A percentile compares a stretch with the other conserved stretches of the same genome.
phyloP scores from a whole-genome alignment of 441 rosid species.

The Aquilaria agallochum region DNA sequence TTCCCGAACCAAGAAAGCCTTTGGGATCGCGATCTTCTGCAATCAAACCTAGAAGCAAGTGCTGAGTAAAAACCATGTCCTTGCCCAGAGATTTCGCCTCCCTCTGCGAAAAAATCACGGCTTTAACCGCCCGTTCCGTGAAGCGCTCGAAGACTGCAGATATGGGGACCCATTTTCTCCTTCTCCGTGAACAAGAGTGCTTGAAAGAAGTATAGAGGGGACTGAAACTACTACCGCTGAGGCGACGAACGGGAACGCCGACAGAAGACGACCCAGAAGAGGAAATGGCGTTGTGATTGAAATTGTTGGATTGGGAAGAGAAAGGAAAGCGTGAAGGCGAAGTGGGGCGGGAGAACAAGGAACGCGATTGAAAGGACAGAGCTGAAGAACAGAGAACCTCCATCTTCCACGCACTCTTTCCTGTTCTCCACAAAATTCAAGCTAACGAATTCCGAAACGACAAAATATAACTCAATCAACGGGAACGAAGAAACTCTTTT shows the following conservation, averaged over 20 bases:
- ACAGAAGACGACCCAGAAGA: conserved; percentile 44
- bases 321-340: conserved; percentile 20
- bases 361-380: conserved; percentile 48
- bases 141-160: conserved; percentile 84
- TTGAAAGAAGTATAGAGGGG: conserved; percentile 11
- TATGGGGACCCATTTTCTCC: conserved; percentile 42
- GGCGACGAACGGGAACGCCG: conserved; percentile 34
- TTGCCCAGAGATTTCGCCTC: conserved; percentile 68
- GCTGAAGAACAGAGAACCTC: conserved; percentile 59
- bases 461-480: conserved; percentile 5
- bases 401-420: conserved; percentile 23
- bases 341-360: conserved; percentile 22
- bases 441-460: neutral
- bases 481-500: neutral
- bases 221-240: conserved; percentile 1
- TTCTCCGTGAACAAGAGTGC: conserved; percentile 24
- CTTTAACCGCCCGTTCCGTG: conserved; percentile 80
- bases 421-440: neutral
- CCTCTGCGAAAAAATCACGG: conserved; percentile 70
- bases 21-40: conserved; percentile 73
- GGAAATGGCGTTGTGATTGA: conserved; percentile 23
- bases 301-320: conserved; percentile 17
- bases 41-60: conserved; percentile 68
- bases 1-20: conserved; percentile 80
- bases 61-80: conserved; percentile 79